Evolutionary conservation across 805 yeast species (phyloP), one percentile per base, ranked within the genome.

Genomic region (Candida khao-thaluensis): DNA sequence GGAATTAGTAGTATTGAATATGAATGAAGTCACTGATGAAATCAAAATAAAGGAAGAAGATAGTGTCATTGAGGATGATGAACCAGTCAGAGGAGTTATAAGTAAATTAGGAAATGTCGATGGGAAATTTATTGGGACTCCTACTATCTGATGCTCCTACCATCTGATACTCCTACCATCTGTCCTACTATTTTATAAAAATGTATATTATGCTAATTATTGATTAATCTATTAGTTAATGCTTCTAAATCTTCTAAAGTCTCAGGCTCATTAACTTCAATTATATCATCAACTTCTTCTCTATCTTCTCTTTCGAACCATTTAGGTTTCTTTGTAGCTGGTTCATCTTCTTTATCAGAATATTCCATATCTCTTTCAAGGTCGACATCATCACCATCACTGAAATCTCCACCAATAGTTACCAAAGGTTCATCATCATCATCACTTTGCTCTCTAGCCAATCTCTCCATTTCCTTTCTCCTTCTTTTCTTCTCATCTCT

Each of bases 221-320:
- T 53, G 26, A 75, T 57, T 54, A 77, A 70, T 49, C 67, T 66
- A 31, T 71, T 74, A 2, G 95, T 82, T 66, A 87, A 76, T 35
- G 95, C 89, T 70, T 93, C 99, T 62, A 93, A 74, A 56, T 93
- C 99, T 60, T 88, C 96, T 59, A 93, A 70, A 12, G 95, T 85
- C 53, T 87, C 85, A 11, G 97, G 97, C 52, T 81, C 86, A 51
- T 86, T 95, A 32, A 86, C 71, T 64, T 90, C 96, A 44, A 85
- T 67, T 33, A 84, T 65, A 7, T 57, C 57, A 15, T 57, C 45
- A 15, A 47, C 51, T 24, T 49, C 53, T 8, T 50, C 51, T 3
- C 52, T 50, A 10, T 45, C 47, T 9, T 61, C 62, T 39, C 59
- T 62, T 48, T 71, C 69, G 50, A 74, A 75, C 81, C 80, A 76